Base-by-base conservation (phyloP, 352 stramenopile species). In the Pythium dissimile region DNA sequence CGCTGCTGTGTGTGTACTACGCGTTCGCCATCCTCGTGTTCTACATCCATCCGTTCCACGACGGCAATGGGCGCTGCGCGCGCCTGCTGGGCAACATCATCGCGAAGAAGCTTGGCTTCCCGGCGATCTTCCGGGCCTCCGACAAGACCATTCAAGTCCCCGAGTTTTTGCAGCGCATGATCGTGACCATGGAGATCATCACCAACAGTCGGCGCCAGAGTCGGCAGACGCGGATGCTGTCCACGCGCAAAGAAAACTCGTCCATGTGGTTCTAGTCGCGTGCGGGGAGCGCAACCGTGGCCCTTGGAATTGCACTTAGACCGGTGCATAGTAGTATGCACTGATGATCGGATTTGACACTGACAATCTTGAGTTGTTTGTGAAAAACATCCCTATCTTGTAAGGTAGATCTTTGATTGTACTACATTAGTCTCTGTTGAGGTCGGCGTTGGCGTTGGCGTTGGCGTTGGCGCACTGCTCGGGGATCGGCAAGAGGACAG, bases 31-130 rank as follows among this genome's bases (percentile, higher is more conserved):
- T 88, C 26, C 67, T 93, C 2, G 83, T 91, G 42, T 93, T 91
- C 58, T 93, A 77, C 57, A 90, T 93, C 45, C 83, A 93, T 44
- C 83, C 83, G n/a, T 92, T 92, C 61, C 77, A 92, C 56, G 84
- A 94, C 51, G 84, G 81, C 38, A 94, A 94, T 37, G 84, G 84
- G 28, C 80, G 83, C 6, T 88, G 77, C n/a, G 84, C 80, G 23
- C 73, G 84, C 3, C 48, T 94, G 31, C 39, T 92, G 10, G 75
- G 81, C 18, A 94, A 94, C 44, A 51, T 94, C 31, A 65, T 94
- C 23, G 77, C 80, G 2, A 85, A 84, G 52, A 92, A 94, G 45
- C 51, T 83, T 1, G 81, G 78, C 1, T 94, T 79, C 41, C 82
- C 82, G 0, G 37, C 67, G 1, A 35, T 92, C 5, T 61, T 94